Conservation (phyloP, 768 basidiomycete genomes). For the Mycena sanguinolenta region DNA sequence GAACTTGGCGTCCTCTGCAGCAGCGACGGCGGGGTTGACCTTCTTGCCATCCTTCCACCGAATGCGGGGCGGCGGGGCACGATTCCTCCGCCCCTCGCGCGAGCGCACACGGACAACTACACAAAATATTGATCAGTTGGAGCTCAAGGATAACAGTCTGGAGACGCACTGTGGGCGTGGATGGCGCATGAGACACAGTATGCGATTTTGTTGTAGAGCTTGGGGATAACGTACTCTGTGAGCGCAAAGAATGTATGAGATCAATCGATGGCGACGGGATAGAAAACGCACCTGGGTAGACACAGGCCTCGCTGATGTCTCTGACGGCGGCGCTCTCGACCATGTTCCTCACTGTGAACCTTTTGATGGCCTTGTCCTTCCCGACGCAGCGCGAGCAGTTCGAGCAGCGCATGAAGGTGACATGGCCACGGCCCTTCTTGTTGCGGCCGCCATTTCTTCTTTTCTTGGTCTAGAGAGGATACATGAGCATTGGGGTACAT, state of each 20-base stretch:
- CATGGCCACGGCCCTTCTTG: slow-evolving; percentile 99
- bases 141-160: neutral
- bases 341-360: slow-evolving; percentile 99
- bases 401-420: slow-evolving; percentile 94
- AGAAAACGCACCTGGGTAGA: slow-evolving; percentile 82
- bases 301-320: slow-evolving; percentile 96
- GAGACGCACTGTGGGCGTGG: slow-evolving; percentile 91
- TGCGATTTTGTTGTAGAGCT: slow-evolving; percentile 97
- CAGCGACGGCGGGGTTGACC: slow-evolving; percentile 95
- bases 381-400: slow-evolving; percentile 99
- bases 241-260: neutral
- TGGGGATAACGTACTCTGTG: slow-evolving; percentile 94
- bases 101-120: slow-evolving; percentile 99
- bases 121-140: slow-evolving; percentile 1
- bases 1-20: slow-evolving; percentile 90
- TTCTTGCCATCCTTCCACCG: slow-evolving; percentile 97
- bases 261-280: neutral
- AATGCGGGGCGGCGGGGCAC: slow-evolving; percentile 94
- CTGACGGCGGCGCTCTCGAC: slow-evolving; percentile 98
- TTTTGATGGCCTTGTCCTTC: slow-evolving; percentile 99
- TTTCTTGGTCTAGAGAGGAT: slow-evolving; percentile 87
- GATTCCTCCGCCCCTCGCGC: slow-evolving; percentile 95
- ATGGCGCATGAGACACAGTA: slow-evolving; percentile 99
- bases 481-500: neutral
- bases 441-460: slow-evolving; percentile 99